Percentiles rank a stretch among this genome's conserved stretches.
Evolutionary conservation across 164 flowering plant species (phyloP).

Genomic region (Vitis amurensis): DNA sequence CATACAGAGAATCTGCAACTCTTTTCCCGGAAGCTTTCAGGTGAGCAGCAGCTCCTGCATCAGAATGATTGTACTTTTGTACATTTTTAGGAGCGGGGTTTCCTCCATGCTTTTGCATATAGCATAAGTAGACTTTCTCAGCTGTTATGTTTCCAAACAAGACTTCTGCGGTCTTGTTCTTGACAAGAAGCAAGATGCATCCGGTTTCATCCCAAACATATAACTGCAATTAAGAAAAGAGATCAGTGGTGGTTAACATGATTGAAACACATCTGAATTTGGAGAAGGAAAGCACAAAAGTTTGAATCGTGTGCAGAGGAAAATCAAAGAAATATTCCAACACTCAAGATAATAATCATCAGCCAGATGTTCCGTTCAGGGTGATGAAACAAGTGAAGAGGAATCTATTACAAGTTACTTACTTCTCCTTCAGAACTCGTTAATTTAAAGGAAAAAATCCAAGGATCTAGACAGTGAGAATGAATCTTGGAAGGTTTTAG

Average conservation of each 20-base stretch:
- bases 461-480: too few species aligned
- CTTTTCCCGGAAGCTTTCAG: conserved; percentile 4
- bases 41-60: not conserved
- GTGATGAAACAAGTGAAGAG: too few species aligned
- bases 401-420: too few species aligned
- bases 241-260: not conserved
- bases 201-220: conserved; percentile 70
- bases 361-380: too few species aligned
- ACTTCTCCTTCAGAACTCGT: too few species aligned
- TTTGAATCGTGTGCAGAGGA: too few species aligned
- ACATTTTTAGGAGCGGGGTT: not conserved
- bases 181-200: conserved; percentile 55
- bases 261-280: not conserved
- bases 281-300: not conserved
- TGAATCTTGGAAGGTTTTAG: too few species aligned
- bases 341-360: too few species aligned
- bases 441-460: too few species aligned
- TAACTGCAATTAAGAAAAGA: conserved; percentile 43
- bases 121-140: conserved; percentile 48
- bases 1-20: conserved; percentile 1
- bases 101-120: conserved; percentile 12
- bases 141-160: conserved; percentile 74
- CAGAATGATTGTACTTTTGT: conserved; percentile 7
- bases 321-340: too few species aligned
- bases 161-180: conserved; percentile 68